A percentile compares a stretch with the other conserved stretches of the same genome.
Evolutionary conservation across 139 green algal species (phyloP).

Genomic region (Coelastrella sp.): DNA sequence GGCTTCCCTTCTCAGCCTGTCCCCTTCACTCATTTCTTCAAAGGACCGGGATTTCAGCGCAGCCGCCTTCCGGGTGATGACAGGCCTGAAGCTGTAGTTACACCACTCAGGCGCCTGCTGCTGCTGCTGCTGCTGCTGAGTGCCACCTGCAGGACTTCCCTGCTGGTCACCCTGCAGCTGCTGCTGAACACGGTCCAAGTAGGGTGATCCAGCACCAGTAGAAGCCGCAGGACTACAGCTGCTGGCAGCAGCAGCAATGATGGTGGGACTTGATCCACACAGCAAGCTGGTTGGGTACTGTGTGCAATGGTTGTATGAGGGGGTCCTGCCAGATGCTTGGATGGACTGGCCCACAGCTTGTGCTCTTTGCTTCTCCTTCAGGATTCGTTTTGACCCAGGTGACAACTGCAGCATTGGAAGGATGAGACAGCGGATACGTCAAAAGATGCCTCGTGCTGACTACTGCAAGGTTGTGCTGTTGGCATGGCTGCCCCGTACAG

Average conservation of each 20-base stretch:
- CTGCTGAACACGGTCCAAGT: background rate
- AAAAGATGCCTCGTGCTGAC: too few relatives aligned
- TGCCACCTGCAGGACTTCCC: background rate
- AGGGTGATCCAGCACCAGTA: background rate
- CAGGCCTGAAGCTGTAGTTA: conserved; percentile 23
- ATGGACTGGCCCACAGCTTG: background rate
- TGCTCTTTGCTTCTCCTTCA: background rate
- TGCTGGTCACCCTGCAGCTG: background rate
- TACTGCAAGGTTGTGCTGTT: too few relatives aligned
- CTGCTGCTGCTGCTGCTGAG: background rate
- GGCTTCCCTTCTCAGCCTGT: conserved; percentile 38
- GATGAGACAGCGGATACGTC: too few relatives aligned
- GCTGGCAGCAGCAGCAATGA: background rate
- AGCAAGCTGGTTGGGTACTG: background rate
- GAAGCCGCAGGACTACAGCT: background rate
- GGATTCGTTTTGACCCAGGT: conserved; percentile 34
- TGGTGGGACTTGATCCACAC: background rate
- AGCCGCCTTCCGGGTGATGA: conserved; percentile 25
- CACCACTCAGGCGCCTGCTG: background rate
- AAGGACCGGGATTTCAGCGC: background rate
- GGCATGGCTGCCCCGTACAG: too few relatives aligned
- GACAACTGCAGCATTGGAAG: conserved; percentile 21
- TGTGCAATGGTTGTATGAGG: background rate
- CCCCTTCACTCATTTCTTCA: conserved; percentile 41
- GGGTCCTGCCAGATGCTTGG: background rate